These are phyloP conservation scores for Caulochytrium protostelioides DNA, from an alignment of 371 early-diverging fungal species.

Conservation along the genomic window DNA sequence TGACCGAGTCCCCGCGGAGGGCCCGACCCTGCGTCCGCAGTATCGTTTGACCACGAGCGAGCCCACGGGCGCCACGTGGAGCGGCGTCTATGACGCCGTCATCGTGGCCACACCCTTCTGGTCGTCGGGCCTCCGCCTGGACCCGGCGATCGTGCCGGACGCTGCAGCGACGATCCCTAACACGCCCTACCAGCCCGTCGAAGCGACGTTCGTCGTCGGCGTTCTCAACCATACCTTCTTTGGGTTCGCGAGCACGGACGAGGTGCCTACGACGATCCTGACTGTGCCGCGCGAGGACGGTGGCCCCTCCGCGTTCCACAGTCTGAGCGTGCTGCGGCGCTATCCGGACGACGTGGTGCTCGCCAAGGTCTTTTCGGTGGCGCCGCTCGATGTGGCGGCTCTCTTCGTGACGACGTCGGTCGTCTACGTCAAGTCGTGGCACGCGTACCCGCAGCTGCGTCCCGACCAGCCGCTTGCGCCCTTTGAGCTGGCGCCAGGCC, in stretches of 20 bases:
- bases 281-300: slow-evolving; percentile 16
- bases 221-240: slow-evolving; percentile 32
- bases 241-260: slow-evolving; percentile 8
- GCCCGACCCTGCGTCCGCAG: background rate
- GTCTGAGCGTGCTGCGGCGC: background rate
- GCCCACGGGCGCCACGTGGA: background rate
- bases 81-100: slow-evolving; percentile 8
- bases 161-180: background rate
- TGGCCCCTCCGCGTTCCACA: slow-evolving; percentile 3
- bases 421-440: slow-evolving; percentile 40
- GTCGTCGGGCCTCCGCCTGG: background rate
- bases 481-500: slow-evolving; percentile 2
- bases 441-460: slow-evolving; percentile 36
- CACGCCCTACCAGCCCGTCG: slow-evolving; percentile 11
- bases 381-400: too few relatives aligned
- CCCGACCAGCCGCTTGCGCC: slow-evolving; percentile 5
- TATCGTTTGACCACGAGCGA: background rate
- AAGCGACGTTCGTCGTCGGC: slow-evolving; percentile 43
- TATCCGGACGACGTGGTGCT: slow-evolving; percentile 25
- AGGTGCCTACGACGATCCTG: slow-evolving; percentile 28
- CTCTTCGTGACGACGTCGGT: slow-evolving; percentile 16
- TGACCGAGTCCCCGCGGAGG: slow-evolving; percentile 5
- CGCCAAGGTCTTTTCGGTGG: slow-evolving; percentile 32
- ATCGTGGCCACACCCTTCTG: slow-evolving; percentile 8
- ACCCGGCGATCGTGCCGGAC: background rate